Conservation (phyloP, 2,329 filamentous ascomycete genomes). For the Penicillium sp. region DNA sequence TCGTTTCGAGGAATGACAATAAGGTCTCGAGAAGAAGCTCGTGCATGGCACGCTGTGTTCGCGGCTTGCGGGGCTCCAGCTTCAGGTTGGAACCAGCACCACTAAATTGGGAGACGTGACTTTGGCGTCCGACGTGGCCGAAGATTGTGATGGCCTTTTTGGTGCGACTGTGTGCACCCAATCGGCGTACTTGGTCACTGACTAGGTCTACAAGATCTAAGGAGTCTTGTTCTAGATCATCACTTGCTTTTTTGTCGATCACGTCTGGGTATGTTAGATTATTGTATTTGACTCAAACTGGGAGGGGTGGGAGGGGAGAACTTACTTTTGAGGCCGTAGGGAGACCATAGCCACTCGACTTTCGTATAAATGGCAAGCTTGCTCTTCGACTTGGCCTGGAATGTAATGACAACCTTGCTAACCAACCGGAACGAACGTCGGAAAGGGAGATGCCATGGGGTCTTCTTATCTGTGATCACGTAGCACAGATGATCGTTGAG, state of each 20-base stretch:
- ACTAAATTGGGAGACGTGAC: constrained; percentile 33
- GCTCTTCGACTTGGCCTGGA: constrained; percentile 82
- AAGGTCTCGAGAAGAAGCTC: constrained; percentile 64
- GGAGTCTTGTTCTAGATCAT: constrained; percentile 51
- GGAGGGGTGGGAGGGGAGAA: background rate
- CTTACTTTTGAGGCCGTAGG: constrained; percentile 42
- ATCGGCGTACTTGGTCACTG: constrained; percentile 41
- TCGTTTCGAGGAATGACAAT: constrained; percentile 65
- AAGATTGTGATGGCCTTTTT: constrained; percentile 44
- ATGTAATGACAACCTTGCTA: constrained; percentile 87
- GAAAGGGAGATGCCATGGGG: constrained; percentile 77
- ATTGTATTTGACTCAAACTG: background rate
- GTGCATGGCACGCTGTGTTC: constrained; percentile 53
- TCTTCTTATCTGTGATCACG: constrained; percentile 55
- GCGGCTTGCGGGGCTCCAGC: constrained; percentile 45
- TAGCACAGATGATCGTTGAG: constrained; percentile 68
- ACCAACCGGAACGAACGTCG: constrained; percentile 69
- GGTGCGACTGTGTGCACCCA: constrained; percentile 40
- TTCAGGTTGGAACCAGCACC: constrained; percentile 27
- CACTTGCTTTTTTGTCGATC: constrained; percentile 59
- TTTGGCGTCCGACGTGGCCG: constrained; percentile 41
- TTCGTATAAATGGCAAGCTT: constrained; percentile 81
- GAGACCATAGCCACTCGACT: constrained; percentile 72
- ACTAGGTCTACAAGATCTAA: constrained; percentile 44
- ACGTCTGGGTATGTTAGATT: constrained; percentile 30